Base-by-base conservation (phyloP, 805 yeast species). In the Ogataea philodendri region DNA sequence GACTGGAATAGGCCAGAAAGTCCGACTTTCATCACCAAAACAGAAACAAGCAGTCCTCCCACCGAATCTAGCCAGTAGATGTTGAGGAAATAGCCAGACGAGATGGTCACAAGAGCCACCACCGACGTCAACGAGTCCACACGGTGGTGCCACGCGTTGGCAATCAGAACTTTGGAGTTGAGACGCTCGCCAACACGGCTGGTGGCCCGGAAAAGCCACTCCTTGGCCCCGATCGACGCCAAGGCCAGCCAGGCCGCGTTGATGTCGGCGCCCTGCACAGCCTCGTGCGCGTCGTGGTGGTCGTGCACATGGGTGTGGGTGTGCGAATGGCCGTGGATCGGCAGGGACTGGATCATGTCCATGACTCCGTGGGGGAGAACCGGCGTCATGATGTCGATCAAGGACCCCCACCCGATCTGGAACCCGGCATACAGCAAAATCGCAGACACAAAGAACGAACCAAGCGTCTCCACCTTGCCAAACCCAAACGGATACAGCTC, bases 61-160 rank as follows among this genome's bases (percentile, higher is more conserved):
- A 87, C 72, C 2, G 97, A 84, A 58, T 93, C 98, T 37, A 93
- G 64, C 80, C 96, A 87, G 27, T 78, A 79, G 24, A 86, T 73
- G 44, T 80, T 74, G 44, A 88, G 74, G 41, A 86, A 67, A 48
- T 84, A 81, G 21, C 96, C 95, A 2, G 89, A 80, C 0, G 94
- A 74, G 33, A 93, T 93, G 1, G 97, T 88, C 4, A 79, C 73
- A 14, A 90, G 71, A 0, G 97, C 97, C 6, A 90, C 97, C 15
- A 83, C 69, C 0, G 97, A 86, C 1, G 97, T 94, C 49, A 93
- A 59, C 1, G 95, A 83, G 56, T 93, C 98, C 8, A 90, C 93
- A 45, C 98, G 72, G 57, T 93, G 98, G 59, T 93, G 98, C 97
- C 98, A 93, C 3, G 98, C 98, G 55, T 93, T 93, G 4, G 98